These are phyloP conservation scores for Viola odorata DNA, from an alignment of 345 rosid genomes.

Conservation along the genomic window DNA sequence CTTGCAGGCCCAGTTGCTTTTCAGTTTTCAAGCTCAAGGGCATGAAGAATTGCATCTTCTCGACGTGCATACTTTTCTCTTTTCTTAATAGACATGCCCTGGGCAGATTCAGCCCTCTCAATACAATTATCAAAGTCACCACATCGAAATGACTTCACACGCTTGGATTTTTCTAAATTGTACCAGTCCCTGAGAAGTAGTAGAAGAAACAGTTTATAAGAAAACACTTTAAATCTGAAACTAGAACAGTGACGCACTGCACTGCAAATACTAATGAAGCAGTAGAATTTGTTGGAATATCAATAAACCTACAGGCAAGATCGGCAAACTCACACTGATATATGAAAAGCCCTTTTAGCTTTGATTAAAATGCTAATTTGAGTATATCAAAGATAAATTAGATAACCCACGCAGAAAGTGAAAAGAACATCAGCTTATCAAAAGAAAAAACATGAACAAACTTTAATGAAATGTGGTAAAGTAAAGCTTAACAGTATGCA, in stretches of 20 bases:
- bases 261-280: background rate
- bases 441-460: no score
- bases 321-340: background rate
- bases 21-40: slow-evolving; percentile 98
- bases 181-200: slow-evolving; percentile 84
- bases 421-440: background rate
- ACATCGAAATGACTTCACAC: slow-evolving; percentile 94
- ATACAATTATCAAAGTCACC: slow-evolving; percentile 97
- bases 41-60: slow-evolving; percentile 98
- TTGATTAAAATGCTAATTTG: background rate
- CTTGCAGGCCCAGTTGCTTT: slow-evolving; percentile 46
- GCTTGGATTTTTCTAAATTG: slow-evolving; percentile 95
- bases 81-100: slow-evolving; percentile 70
- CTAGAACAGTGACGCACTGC: background rate
- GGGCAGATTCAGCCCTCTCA: slow-evolving; percentile 77
- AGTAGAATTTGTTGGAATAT: background rate
- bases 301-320: background rate
- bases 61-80: slow-evolving; percentile 99
- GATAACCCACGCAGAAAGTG: background rate
- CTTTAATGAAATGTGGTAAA: no score
- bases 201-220: background rate
- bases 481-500: no score
- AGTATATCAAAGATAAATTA: background rate
- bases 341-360: background rate
- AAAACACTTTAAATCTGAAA: background rate